Conservation (phyloP, 78 protist species). For the Tieghemostelium lacteum region DNA sequence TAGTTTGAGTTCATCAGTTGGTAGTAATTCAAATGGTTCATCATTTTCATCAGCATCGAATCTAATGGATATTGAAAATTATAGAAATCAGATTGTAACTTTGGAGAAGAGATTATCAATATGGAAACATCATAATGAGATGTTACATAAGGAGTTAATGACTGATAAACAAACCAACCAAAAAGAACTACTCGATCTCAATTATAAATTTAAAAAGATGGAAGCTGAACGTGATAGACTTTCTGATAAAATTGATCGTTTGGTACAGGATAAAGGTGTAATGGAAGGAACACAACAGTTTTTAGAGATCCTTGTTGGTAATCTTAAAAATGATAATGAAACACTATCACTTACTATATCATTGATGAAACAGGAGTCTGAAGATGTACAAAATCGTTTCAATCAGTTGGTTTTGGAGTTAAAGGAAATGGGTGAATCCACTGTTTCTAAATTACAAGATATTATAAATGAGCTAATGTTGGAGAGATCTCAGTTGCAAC, state of each 20-base stretch:
- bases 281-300: slow-evolving; percentile 14
- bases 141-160: slow-evolving; percentile 54
- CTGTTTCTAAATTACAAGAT: slow-evolving; percentile 4
- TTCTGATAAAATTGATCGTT: slow-evolving; percentile 7
- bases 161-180: slow-evolving; percentile 49
- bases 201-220: slow-evolving; percentile 21
- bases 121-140: slow-evolving; percentile 75
- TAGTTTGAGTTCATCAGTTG: not conserved
- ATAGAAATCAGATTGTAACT: slow-evolving; percentile 30
- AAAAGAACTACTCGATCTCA: slow-evolving; percentile 18
- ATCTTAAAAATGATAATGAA: slow-evolving; percentile 21
- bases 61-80: slow-evolving; percentile 42
- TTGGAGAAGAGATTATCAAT: slow-evolving; percentile 39
- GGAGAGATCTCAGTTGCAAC: slow-evolving; percentile 25
- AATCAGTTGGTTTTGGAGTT: slow-evolving; percentile 20
- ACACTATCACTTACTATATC: not conserved
- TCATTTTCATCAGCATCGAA: not conserved
- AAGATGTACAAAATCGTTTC: not conserved
- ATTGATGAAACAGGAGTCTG: slow-evolving; percentile 35
- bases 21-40: not conserved
- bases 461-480: slow-evolving; percentile 14
- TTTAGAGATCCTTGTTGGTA: not conserved
- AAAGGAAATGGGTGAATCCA: slow-evolving; percentile 26
- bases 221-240: slow-evolving; percentile 51
- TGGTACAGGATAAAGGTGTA: slow-evolving; percentile 12